Evolutionary conservation across 805 yeast species (phyloP).

Genomic region (Priceomyces castillae): DNA sequence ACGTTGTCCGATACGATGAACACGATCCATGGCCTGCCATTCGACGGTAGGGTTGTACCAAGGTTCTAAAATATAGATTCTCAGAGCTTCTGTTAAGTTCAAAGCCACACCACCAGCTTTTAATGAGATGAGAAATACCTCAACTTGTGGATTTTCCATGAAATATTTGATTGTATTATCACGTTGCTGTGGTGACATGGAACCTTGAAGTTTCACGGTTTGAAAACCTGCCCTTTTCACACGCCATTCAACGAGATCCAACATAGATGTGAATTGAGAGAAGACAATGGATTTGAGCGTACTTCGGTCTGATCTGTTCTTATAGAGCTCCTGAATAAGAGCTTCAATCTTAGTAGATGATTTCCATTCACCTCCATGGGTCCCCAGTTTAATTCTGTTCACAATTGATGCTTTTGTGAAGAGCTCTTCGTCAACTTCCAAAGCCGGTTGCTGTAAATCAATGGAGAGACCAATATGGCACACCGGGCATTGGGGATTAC

Average conservation of each 20-base stretch:
- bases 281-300: constrained; percentile 96
- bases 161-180: constrained; percentile 88
- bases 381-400: constrained; percentile 78
- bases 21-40: constrained; percentile 98
- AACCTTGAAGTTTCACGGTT: constrained; percentile 92
- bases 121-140: constrained; percentile 88
- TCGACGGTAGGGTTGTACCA: constrained; percentile 99
- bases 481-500: constrained; percentile 82
- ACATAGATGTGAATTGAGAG: constrained; percentile 95
- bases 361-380: constrained; percentile 73
- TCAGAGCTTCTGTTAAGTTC: constrained; percentile 94
- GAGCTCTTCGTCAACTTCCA: constrained; percentile 63
- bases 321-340: constrained; percentile 86
- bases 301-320: constrained; percentile 76
- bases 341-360: constrained; percentile 98
- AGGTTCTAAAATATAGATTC: constrained; percentile 92
- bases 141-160: constrained; percentile 89
- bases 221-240: constrained; percentile 90
- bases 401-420: constrained; percentile 71
- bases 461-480: constrained; percentile 93
- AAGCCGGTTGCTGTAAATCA: constrained; percentile 81
- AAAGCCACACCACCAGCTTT: constrained; percentile 99
- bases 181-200: constrained; percentile 94
- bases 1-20: constrained; percentile 94
- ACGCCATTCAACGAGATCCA: constrained; percentile 95